Evolutionary conservation across 2,329 filamentous ascomycete species (phyloP).

Genomic region (Diaporthe aspalathi): DNA sequence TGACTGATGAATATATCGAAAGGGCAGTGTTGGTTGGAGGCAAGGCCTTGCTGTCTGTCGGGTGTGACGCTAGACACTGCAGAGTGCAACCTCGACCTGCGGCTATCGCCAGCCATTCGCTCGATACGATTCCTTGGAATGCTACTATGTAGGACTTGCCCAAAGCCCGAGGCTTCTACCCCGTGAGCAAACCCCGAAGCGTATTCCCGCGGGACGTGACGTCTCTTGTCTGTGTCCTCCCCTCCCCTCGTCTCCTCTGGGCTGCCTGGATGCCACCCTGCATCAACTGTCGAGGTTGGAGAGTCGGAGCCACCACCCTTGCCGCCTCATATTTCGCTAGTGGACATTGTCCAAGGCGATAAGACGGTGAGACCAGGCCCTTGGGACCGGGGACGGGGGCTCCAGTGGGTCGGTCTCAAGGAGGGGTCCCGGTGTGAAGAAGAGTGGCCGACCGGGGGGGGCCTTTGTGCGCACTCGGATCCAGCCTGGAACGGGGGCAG

Average conservation of each 20-base stretch:
- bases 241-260: neutral
- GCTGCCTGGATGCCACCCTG: conserved; percentile 2
- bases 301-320: conserved; percentile 20
- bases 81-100: conserved; percentile 15
- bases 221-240: neutral
- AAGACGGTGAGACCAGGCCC: conserved; percentile 5
- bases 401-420: neutral
- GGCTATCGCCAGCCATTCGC: conserved; percentile 28
- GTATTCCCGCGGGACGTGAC: conserved; percentile 22
- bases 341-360: conserved; percentile 2
- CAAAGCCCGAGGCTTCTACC: conserved; percentile 14
- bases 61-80: neutral
- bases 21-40: neutral
- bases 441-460: conserved; percentile 1
- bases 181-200: conserved; percentile 24
- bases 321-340: conserved; percentile 8
- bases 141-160: neutral
- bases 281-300: neutral
- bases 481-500: neutral
- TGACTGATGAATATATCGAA: neutral
- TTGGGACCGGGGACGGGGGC: neutral
- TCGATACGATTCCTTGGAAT: neutral
- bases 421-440: conserved; percentile 12
- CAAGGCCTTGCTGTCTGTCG: neutral
- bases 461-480: neutral